These are phyloP conservation scores for Evernia prunastri DNA, from an alignment of 495 filamentous ascomycete species.

Conservation along the genomic window DNA sequence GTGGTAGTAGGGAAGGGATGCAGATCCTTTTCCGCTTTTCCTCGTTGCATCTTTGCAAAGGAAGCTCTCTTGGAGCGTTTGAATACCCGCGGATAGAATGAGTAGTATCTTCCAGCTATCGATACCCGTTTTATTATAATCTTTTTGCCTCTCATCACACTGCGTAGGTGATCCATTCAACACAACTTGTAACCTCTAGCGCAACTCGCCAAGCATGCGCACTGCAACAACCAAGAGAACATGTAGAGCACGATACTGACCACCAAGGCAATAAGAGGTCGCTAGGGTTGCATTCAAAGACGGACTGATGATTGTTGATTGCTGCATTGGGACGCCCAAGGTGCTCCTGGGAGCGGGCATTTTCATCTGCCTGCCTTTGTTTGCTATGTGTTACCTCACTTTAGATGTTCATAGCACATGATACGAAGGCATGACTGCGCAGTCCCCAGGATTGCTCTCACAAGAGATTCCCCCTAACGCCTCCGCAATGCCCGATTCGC, in stretches of 20 bases:
- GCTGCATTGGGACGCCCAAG: neutral
- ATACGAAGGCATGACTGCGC: neutral
- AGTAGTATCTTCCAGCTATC: no score
- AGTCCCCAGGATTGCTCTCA: neutral
- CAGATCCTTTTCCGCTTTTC: neutral
- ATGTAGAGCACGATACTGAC: no score
- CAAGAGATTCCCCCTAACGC: conserved; percentile 1
- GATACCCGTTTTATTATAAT: no score
- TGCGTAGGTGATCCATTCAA: no score
- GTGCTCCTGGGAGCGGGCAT: neutral
- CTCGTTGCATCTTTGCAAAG: neutral
- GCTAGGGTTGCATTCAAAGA: no score
- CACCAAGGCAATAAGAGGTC: no score
- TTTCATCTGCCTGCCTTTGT: neutral
- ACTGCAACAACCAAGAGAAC: no score
- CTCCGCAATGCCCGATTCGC: conserved; percentile 4
- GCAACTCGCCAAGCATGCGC: no score
- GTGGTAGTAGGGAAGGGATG: no score
- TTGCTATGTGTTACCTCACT: neutral
- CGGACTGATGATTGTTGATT: no score
- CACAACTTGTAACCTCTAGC: no score
- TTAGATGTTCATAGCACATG: neutral
- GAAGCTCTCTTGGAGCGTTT: neutral
- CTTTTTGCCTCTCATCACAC: no score
- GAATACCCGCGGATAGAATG: neutral